These are phyloP conservation scores for Tolypocladium sp. DNA, from an alignment of 2,329 filamentous ascomycete species.

Conservation along the genomic window DNA sequence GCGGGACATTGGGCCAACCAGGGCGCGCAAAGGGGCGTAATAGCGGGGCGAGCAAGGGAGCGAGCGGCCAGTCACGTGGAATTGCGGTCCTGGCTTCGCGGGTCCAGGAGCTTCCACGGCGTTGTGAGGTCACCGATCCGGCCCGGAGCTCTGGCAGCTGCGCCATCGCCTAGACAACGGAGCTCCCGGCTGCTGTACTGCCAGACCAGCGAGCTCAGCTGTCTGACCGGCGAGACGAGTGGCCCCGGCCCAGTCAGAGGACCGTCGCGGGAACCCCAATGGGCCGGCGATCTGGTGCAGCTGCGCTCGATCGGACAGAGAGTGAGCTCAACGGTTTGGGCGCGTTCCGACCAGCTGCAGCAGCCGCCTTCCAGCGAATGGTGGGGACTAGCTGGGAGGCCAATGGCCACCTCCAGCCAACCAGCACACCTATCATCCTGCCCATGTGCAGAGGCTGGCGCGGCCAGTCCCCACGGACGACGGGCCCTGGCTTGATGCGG, in stretches of 20 bases:
- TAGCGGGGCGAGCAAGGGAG: conserved; percentile 8
- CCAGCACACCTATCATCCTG: neutral
- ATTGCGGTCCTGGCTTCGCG: neutral
- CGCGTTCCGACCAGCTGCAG: neutral
- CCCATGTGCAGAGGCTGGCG: neutral
- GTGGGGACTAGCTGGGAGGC: neutral
- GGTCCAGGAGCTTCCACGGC: neutral
- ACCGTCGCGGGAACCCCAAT: neutral
- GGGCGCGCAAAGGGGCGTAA: conserved; percentile 4
- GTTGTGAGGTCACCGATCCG: neutral
- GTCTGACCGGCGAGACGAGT: neutral
- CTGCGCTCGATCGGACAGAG: neutral
- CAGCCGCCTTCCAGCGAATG: neutral
- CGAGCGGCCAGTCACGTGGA: conserved; percentile 19
- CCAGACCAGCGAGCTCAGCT: neutral
- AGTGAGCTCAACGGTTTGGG: neutral
- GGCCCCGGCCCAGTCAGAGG: neutral
- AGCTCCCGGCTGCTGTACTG: neutral
- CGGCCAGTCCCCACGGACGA: neutral
- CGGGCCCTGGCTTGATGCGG: neutral
- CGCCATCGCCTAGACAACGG: neutral
- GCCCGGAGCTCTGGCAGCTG: neutral
- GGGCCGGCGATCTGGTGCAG: neutral
- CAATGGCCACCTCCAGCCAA: neutral
- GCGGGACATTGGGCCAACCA: conserved; percentile 17